Evolutionary conservation across 768 basidiomycete species (phyloP), one percentile per base, ranked within the genome.

Genomic region (Suillus paluster): DNA sequence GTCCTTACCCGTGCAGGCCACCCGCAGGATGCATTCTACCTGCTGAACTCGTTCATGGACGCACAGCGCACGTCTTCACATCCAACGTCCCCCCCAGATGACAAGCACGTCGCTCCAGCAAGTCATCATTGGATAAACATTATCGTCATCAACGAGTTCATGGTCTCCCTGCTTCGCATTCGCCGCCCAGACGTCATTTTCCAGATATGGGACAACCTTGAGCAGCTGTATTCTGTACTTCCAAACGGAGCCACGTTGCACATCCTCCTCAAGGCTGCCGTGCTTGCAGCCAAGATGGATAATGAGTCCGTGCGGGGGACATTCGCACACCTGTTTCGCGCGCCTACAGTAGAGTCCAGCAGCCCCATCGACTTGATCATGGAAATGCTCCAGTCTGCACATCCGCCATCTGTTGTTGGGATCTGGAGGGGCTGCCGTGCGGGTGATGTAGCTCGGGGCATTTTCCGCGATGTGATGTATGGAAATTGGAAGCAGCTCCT

Each of bases 161-260:
- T 88, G 71, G 70, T 73, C 12, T 65, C 82, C 0, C 78, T 93
- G 45, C 78, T 79, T 27, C 79, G 79, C 23, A 78, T 80, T 21
- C 75, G 79, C 34, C 83, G 90, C 4, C 88, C 89, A 0, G 89
- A 91, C 65, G 75, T 82, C 8, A 81, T 88, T 4, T 88, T 91
- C 70, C 75, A 75, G 46, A 67, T 93, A 1, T 94, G 90, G 89
- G 86, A 88, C n/a, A 74, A 85, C 27, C 84, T 92, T 74, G 76
- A 77, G 4, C 67, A 73, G 0, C 71, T 93, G 4, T 95, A 90
- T 70, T 80, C 78, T 5, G 76, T 88, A 0, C 71, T 76, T 4
- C 88, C 88, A 0, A 83, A 89, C 50, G 71, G 79, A 19, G 71
- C 74, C 55, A 84, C 89, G 34, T 81, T 94, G 57, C 78, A 80